Evolutionary conservation across 768 basidiomycete species (phyloP), one percentile per base, ranked within the genome.

Genomic region (Lactarius sp.): DNA sequence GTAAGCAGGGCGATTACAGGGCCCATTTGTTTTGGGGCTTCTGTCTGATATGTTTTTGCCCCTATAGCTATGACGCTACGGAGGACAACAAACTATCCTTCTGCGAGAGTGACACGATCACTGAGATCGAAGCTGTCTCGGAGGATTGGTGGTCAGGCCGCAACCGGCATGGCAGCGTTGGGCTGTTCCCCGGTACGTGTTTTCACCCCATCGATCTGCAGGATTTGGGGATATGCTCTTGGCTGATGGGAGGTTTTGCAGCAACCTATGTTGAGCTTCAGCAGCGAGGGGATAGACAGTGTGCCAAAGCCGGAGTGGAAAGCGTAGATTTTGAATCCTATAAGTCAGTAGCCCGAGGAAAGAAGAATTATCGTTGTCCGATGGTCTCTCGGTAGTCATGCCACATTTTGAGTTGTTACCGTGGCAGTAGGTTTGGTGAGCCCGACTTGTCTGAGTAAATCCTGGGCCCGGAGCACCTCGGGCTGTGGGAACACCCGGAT

Each of bases 101-200:
- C n/a, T n/a, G 73, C 36, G 93, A 93, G 73, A 92, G 91, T 33
- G 94, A 94, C 41, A 76, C 78, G 60, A 90, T 97, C 71, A 80
- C 78, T 18, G 79, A 87, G 60, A 90, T 97, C 58, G 90, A 92
- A 70, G 85, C 87, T 58, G 85, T 84, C 6, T 86, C 84, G 9
- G 91, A 92, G n/a, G n/a, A n/a, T n/a, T 94, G 92, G 92, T 94
- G 92, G 92, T 79, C 85, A 66, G 91, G 92, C 3, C 82, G 75
- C 69, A 81, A 83, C 67, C 54, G 71, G 37, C 71, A 77, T 59
- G 87, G 87, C 1, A 75, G 82, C 44, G 70, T 77, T 54, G 91
- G 90, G 22, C 76, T 90, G 70, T 92, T 92, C 82, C 89, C 90
- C 67, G 87, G 88, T 90, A 67, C 47, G 83, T 75, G 10, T 33